Percentiles rank a stretch among this genome's conserved stretches.
phyloP scores from a whole-genome alignment of 1,284 basidiomycete species.

The Hemileia vastatrix region DNA sequence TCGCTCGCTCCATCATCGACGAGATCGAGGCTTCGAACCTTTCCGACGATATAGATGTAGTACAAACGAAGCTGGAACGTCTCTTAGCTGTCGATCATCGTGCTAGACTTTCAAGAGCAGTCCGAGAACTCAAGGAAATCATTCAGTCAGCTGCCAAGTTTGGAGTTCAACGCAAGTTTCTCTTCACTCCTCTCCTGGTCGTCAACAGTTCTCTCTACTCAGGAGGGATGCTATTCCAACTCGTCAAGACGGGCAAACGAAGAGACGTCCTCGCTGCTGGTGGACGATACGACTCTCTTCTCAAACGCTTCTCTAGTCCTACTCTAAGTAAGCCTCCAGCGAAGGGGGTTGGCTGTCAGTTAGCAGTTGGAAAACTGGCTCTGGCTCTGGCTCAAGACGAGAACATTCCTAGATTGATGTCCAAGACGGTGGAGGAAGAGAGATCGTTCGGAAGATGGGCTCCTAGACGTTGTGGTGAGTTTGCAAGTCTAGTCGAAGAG shows the following conservation, averaged over 20 bases:
- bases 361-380: constrained; percentile 69
- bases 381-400: constrained; percentile 61
- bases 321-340: constrained; percentile 47
- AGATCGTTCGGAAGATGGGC: constrained; percentile 78
- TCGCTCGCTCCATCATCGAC: constrained; percentile 37
- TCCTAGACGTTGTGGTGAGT: constrained; percentile 72
- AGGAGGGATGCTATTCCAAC: constrained; percentile 64
- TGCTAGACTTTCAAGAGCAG: constrained; percentile 24
- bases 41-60: constrained; percentile 31
- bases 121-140: constrained; percentile 59
- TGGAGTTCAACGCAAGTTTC: constrained; percentile 56
- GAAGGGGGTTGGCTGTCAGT: constrained; percentile 64
- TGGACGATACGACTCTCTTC: constrained; percentile 68
- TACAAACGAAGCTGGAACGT: constrained; percentile 28
- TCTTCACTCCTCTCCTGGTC: constrained; percentile 61
- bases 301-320: constrained; percentile 55
- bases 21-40: constrained; percentile 38
- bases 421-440: constrained; percentile 66
- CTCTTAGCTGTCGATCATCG: constrained; percentile 34
- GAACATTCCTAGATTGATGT: constrained; percentile 57
- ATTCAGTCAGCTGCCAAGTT: constrained; percentile 56
- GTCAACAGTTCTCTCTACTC: constrained; percentile 55
- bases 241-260: constrained; percentile 58
- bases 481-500: no score
- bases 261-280: constrained; percentile 67